Evolutionary conservation across 306 rosid species (phyloP).

Genomic region (Oemleria cerasiformis): DNA sequence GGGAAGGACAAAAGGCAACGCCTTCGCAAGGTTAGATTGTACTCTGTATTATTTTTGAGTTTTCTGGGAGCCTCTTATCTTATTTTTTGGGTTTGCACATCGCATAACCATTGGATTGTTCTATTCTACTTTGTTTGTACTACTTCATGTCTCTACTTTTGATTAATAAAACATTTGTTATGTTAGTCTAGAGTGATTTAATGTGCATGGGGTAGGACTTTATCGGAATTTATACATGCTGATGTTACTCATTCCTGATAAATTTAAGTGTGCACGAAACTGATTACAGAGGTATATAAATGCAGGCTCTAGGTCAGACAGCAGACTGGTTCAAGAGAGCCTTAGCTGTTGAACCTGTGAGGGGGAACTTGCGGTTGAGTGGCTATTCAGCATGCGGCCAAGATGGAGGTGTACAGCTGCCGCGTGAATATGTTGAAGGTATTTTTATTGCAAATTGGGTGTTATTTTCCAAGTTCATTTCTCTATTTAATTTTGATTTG

Average conservation of each 20-base stretch:
- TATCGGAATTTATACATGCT: neutral
- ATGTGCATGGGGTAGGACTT: neutral
- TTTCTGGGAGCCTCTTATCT: conserved; percentile 13
- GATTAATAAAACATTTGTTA: neutral
- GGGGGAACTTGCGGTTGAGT: conserved; percentile 87
- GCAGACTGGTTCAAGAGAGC: conserved; percentile 96
- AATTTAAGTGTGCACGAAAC: conserved; percentile 7
- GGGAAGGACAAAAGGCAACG: conserved; percentile 80
- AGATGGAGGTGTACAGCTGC: conserved; percentile 98
- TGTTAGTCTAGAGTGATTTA: neutral
- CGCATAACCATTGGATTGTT: neutral
- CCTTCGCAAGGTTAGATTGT: conserved; percentile 68
- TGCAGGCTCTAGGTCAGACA: conserved; percentile 93
- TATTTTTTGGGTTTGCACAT: neutral
- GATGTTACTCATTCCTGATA: neutral
- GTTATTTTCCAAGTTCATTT: conserved; percentile 9
- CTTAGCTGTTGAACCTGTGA: conserved; percentile 92
- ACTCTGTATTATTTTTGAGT: neutral
- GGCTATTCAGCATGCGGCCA: conserved; percentile 99
- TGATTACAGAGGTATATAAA: conserved; percentile 25
- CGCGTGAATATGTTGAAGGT: conserved; percentile 92
- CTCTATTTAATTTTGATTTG: conserved; percentile 4
- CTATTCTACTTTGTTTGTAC: neutral
- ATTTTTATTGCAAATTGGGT: conserved; percentile 19
- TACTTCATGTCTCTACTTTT: neutral